A percentile compares a stretch with the other conserved stretches of the same genome.
phyloP scores from a whole-genome alignment of 2,329 filamentous ascomycete species.

The Aspergillus quadrilineatus region DNA sequence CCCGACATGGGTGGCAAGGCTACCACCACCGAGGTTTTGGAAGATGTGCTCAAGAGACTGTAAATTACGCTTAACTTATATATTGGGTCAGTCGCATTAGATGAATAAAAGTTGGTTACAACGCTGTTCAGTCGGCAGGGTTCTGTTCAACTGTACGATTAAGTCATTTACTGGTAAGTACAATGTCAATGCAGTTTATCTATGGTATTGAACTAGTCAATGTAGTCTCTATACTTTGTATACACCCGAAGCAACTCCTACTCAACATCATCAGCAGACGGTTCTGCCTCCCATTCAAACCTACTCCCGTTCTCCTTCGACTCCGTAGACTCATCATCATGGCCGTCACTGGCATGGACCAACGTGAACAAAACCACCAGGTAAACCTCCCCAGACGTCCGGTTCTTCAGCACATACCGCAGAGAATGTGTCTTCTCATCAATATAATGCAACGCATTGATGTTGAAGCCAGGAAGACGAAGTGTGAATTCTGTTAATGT shows the following conservation, averaged over 20 bases:
- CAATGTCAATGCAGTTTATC: too few species aligned
- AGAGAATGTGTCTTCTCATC: constrained; percentile 73
- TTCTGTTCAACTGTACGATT: neutral
- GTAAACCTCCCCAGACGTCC: constrained; percentile 69
- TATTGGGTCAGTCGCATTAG: constrained; percentile 2
- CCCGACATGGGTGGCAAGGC: constrained; percentile 89
- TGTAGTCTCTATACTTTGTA: neutral
- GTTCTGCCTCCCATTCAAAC: constrained; percentile 26
- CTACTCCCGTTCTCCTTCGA: constrained; percentile 19
- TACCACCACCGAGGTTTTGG: constrained; percentile 79
- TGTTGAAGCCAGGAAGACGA: constrained; percentile 37
- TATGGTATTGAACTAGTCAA: too few species aligned
- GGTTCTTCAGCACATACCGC: constrained; percentile 90
- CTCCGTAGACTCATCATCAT: constrained; percentile 3
- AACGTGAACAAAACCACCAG: constrained; percentile 80
- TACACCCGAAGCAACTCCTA: neutral
- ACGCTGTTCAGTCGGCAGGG: neutral
- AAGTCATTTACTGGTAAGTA: neutral
- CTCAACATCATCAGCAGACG: constrained; percentile 23
- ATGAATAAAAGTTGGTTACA: constrained; percentile 2
- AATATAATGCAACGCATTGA: constrained; percentile 41
- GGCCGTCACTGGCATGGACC: constrained; percentile 45
- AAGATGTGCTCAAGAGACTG: constrained; percentile 80
- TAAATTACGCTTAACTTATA: constrained; percentile 45
- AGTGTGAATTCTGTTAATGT: constrained; percentile 37